Conservation (phyloP, 2,329 filamentous ascomycete species). For the Epichloe brachyelytri region DNA sequence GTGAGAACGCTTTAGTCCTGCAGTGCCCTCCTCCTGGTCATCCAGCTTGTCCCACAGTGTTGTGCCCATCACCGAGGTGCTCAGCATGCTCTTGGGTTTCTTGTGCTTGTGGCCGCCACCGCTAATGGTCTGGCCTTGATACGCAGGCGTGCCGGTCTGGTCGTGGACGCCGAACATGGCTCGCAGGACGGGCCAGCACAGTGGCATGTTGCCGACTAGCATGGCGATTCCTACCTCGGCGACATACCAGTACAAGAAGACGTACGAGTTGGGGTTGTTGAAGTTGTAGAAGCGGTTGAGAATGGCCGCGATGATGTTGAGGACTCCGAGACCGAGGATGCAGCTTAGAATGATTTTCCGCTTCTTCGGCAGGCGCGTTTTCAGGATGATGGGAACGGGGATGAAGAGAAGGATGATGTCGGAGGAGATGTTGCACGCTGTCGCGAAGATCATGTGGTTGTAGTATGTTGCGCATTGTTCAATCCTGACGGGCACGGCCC, state of each 20-base stretch:
- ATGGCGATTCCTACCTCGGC: slow-evolving; percentile 46
- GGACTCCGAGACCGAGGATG: slow-evolving; percentile 43
- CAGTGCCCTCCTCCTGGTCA: slow-evolving; percentile 11
- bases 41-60: slow-evolving; percentile 19
- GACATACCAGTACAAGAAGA: slow-evolving; percentile 49
- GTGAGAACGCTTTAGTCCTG: background rate
- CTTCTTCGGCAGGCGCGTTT: slow-evolving; percentile 23
- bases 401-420: slow-evolving; percentile 32
- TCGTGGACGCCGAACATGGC: slow-evolving; percentile 20
- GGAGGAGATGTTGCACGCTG: slow-evolving; percentile 33
- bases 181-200: slow-evolving; percentile 44
- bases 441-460: slow-evolving; percentile 32
- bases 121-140: slow-evolving; percentile 10
- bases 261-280: slow-evolving; percentile 37
- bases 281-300: slow-evolving; percentile 52
- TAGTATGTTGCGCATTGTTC: slow-evolving; percentile 32
- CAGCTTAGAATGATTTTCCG: slow-evolving; percentile 39
- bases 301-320: slow-evolving; percentile 42
- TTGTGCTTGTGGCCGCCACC: slow-evolving; percentile 6
- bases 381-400: slow-evolving; percentile 30
- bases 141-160: slow-evolving; percentile 13
- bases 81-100: slow-evolving; percentile 6
- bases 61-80: slow-evolving; percentile 9
- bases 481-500: slow-evolving; percentile 31
- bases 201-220: slow-evolving; percentile 47